phyloP scores from a whole-genome alignment of 768 basidiomycete genomes.

The Neoboletus magnificus region DNA sequence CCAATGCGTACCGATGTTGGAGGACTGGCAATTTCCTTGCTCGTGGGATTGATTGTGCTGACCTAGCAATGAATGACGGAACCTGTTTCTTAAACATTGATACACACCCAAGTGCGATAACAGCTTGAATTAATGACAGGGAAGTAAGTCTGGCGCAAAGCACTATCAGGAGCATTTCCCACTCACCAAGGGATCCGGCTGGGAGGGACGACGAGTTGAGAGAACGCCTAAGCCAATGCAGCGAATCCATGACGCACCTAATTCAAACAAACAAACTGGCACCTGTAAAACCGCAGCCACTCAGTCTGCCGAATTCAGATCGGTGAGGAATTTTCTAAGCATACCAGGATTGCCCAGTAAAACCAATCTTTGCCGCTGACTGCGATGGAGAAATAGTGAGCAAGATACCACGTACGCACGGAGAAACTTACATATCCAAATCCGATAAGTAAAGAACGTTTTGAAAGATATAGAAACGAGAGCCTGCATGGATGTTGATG shows the following conservation, averaged over 20 bases:
- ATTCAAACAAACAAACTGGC: not conserved
- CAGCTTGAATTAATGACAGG: not conserved
- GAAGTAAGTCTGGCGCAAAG: not conserved
- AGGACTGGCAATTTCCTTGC: not conserved
- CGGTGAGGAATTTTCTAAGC: not conserved
- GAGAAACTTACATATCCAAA: constrained; percentile 9
- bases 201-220: not conserved
- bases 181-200: constrained; percentile 8
- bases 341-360: not conserved
- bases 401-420: no score
- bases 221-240: not conserved
- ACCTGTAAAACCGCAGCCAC: no score
- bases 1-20: not conserved
- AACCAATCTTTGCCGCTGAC: constrained; percentile 1
- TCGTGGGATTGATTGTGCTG: constrained; percentile 3
- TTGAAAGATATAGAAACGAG: constrained; percentile 5
- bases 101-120: constrained; percentile 4
- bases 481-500: not conserved
- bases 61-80: not conserved
- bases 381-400: not conserved
- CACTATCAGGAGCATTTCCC: not conserved
- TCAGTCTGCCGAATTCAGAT: not conserved
- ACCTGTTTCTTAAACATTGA: not conserved
- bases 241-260: not conserved
- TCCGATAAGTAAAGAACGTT: constrained; percentile 7